A percentile compares a stretch with the other conserved stretches of the same genome.
Evolutionary conservation across 306 rosid genomes (phyloP).

Genomic region (Sphenostylis stenocarpa): DNA sequence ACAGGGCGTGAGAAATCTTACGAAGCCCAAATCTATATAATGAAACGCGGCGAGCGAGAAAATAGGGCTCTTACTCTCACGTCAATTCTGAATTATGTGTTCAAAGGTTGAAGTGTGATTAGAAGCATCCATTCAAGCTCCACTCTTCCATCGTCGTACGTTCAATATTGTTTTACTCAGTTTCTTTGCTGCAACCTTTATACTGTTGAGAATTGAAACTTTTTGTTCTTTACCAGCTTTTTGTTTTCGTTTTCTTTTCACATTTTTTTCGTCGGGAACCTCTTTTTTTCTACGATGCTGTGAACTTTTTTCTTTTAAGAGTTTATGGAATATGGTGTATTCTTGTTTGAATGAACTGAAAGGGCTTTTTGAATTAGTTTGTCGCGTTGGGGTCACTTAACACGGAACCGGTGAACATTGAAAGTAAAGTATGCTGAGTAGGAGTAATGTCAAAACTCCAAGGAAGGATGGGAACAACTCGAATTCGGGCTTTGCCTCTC

Average conservation of each 20-base stretch:
- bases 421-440: constrained; percentile 29
- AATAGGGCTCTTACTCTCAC: background rate
- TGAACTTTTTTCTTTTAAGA: background rate
- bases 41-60: background rate
- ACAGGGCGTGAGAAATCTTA: background rate
- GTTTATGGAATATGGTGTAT: background rate
- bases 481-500: constrained; percentile 2
- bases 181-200: background rate
- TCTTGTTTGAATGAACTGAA: background rate
- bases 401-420: constrained; percentile 8
- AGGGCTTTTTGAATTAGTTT: background rate
- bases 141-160: background rate
- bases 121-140: background rate
- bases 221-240: background rate
- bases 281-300: background rate
- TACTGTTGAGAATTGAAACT: background rate
- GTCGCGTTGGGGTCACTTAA: background rate
- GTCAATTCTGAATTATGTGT: background rate
- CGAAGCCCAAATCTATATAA: background rate
- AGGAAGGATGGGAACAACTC: constrained; percentile 33
- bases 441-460: constrained; percentile 27
- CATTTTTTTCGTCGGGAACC: background rate
- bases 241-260: background rate
- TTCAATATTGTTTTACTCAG: background rate
- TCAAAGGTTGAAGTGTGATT: background rate